These are phyloP conservation scores for Hypoxylon sp. DNA, from an alignment of 2,329 filamentous ascomycete genomes.

Conservation along the genomic window DNA sequence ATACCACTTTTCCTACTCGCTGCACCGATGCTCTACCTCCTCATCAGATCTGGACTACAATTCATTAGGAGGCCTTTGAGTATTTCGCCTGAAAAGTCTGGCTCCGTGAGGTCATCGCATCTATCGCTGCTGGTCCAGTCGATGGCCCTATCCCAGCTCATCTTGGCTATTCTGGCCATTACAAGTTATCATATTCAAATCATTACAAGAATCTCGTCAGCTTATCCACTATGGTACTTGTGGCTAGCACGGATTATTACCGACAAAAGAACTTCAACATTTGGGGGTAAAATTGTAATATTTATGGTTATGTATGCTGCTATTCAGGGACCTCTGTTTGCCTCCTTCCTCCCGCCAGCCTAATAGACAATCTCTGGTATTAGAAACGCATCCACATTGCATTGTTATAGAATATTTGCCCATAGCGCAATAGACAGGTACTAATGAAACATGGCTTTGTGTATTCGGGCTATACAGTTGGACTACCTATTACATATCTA, in stretches of 20 bases:
- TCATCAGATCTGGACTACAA: constrained; percentile 73
- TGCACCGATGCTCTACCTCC: constrained; percentile 78
- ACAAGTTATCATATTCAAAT: constrained; percentile 95
- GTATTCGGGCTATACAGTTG: not conserved
- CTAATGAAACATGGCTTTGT: not conserved
- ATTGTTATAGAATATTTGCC: not conserved
- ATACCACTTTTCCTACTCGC: constrained; percentile 90
- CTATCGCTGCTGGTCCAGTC: constrained; percentile 61
- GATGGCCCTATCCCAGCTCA: constrained; percentile 79
- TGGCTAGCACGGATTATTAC: constrained; percentile 73
- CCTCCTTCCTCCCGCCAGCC: constrained; percentile 92
- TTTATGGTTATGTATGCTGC: constrained; percentile 86
- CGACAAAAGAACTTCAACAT: constrained; percentile 52
- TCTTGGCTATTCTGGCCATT: constrained; percentile 79
- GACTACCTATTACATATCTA: not conserved
- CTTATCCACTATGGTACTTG: constrained; percentile 91
- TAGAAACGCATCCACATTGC: not conserved
- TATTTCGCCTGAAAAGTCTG: constrained; percentile 2
- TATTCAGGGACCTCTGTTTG: constrained; percentile 87
- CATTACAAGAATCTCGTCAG: constrained; percentile 88
- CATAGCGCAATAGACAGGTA: not conserved
- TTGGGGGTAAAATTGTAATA: constrained; percentile 64
- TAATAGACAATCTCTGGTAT: constrained; percentile 56
- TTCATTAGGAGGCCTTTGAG: constrained; percentile 48
- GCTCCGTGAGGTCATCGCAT: constrained; percentile 10